Evolutionary conservation across 352 stramenopile species (phyloP).

Genomic region (Globisporangium ultimum): DNA sequence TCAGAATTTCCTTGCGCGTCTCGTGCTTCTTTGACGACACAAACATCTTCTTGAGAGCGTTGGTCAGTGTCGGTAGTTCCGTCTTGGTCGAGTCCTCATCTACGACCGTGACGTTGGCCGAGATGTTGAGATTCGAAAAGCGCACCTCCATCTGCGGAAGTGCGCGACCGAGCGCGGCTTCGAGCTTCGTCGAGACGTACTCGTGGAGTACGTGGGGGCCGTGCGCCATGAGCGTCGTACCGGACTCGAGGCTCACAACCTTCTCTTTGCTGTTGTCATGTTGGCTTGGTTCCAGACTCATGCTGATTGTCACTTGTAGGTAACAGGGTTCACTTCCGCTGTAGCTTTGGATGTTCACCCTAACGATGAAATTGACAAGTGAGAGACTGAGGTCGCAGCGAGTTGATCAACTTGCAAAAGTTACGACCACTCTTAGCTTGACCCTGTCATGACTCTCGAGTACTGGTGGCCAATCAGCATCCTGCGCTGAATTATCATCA

Average conservation of each 20-base stretch:
- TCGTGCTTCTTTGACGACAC: conserved; percentile 15
- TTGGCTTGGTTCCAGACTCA: no score
- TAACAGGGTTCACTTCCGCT: no score
- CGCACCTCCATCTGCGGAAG: conserved; percentile 1
- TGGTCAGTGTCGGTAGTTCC: conserved; percentile 30
- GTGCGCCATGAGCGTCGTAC: neutral
- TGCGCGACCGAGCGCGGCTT: conserved; percentile 1
- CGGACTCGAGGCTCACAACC: neutral
- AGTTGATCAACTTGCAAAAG: no score
- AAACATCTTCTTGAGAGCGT: conserved; percentile 22
- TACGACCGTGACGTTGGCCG: conserved; percentile 7
- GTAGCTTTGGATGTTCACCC: no score
- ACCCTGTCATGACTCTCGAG: no score
- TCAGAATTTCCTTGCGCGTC: conserved; percentile 25
- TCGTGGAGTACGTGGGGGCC: neutral
- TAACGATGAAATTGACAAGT: no score
- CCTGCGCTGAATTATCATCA: no score
- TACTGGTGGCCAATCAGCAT: no score
- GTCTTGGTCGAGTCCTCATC: conserved; percentile 12
- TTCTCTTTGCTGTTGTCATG: no score
- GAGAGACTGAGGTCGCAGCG: no score
- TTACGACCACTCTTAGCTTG: no score
- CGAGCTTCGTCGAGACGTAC: neutral
- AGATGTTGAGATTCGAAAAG: neutral
- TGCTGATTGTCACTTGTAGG: no score